These are phyloP conservation scores for Sclerotinia glacialis DNA, from an alignment of 2,329 filamentous ascomycete genomes.

Conservation along the genomic window DNA sequence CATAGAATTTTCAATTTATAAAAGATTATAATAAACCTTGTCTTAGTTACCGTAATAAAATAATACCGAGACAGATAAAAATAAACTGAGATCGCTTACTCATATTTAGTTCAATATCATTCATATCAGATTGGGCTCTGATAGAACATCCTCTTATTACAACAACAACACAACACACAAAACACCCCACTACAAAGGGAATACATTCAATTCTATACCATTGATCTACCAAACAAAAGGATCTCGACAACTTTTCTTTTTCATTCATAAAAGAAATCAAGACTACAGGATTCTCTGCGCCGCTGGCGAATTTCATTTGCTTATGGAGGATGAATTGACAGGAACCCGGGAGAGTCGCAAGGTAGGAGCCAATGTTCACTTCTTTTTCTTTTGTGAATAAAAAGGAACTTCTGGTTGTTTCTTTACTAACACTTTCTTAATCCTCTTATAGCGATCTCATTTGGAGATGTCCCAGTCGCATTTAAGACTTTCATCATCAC, in stretches of 20 bases:
- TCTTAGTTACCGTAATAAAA: too few relatives aligned
- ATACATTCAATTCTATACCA: background rate
- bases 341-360: conserved; percentile 18
- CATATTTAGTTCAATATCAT: background rate
- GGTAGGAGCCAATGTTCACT: conserved; percentile 16
- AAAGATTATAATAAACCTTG: background rate
- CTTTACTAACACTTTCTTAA: conserved; percentile 22
- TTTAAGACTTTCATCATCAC: conserved; percentile 34
- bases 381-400: background rate
- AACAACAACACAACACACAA: too few relatives aligned
- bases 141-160: background rate
- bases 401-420: background rate
- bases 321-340: conserved; percentile 16
- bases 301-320: background rate
- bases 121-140: conserved; percentile 11
- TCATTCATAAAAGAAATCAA: background rate
- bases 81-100: conserved; percentile 1
- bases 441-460: conserved; percentile 33
- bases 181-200: background rate
- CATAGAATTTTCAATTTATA: too few relatives aligned
- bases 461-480: conserved; percentile 38
- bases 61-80: background rate
- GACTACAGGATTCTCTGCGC: background rate
- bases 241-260: background rate
- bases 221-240: background rate